Percentiles rank a stretch among this genome's conserved stretches.
phyloP scores from a whole-genome alignment of 2,329 filamentous ascomycete species.

The Colletotrichum sp. region DNA sequence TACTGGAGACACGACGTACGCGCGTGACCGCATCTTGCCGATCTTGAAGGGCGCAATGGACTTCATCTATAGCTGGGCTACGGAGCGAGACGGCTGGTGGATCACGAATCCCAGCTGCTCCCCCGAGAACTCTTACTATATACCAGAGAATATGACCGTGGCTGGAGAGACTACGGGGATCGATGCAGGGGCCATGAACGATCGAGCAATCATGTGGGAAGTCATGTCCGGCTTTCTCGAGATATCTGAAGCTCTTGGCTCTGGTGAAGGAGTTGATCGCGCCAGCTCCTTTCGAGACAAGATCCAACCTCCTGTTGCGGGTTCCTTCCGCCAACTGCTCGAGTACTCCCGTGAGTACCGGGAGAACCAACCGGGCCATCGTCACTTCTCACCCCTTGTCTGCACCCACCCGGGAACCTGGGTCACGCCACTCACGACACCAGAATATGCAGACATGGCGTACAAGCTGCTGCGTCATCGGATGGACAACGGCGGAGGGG shows the following conservation, averaged over 20 bases:
- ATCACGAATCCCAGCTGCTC: conserved; percentile 26
- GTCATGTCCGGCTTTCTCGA: conserved; percentile 8
- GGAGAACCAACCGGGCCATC: conserved; percentile 50
- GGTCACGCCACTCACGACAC: conserved; percentile 27
- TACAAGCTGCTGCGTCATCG: neutral
- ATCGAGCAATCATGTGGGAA: conserved; percentile 21
- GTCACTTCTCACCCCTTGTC: conserved; percentile 55
- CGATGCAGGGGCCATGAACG: conserved; percentile 9
- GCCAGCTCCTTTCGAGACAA: conserved; percentile 9
- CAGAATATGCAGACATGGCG: conserved; percentile 26
- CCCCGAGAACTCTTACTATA: conserved; percentile 25
- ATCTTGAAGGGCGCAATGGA: conserved; percentile 36
- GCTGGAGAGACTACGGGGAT: conserved; percentile 7
- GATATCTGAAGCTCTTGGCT: conserved; percentile 4
- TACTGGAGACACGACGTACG: conserved; percentile 28
- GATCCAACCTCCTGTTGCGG: neutral
- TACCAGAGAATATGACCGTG: conserved; percentile 13
- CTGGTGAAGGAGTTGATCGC: neutral
- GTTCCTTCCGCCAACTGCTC: conserved; percentile 38
- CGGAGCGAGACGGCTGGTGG: conserved; percentile 30
- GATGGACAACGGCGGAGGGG: conserved; percentile 18
- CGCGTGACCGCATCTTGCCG: conserved; percentile 27
- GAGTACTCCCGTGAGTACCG: conserved; percentile 42
- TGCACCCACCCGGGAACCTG: conserved; percentile 50
- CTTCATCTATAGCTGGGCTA: conserved; percentile 42